Conservation (phyloP, 2,329 filamentous ascomycete genomes). For the Stagonosporopsis tanaceti region DNA sequence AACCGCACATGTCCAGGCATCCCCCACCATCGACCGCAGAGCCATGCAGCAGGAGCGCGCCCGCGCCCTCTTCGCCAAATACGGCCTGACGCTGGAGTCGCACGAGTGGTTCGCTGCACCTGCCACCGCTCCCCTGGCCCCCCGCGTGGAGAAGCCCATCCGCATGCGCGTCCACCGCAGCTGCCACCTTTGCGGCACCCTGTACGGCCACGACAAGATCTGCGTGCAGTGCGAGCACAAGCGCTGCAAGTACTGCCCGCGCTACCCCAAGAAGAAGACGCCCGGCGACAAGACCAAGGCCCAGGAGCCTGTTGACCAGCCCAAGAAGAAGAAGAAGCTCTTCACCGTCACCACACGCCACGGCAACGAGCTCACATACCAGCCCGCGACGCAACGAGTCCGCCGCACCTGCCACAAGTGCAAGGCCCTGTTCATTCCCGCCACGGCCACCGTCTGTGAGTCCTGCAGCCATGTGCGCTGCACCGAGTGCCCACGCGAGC, state of each 20-base stretch:
- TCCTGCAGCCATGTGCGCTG: slow-evolving; percentile 78
- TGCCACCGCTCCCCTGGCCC: slow-evolving; percentile 40
- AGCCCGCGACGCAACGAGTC: slow-evolving; percentile 75
- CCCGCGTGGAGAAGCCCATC: slow-evolving; percentile 76
- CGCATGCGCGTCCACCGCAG: slow-evolving; percentile 79
- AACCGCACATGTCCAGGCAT: slow-evolving; percentile 6
- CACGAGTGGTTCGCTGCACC: slow-evolving; percentile 47
- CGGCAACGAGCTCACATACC: slow-evolving; percentile 74
- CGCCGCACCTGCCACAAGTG: slow-evolving; percentile 81
- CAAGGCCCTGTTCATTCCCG: slow-evolving; percentile 64
- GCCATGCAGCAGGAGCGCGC: slow-evolving; percentile 51
- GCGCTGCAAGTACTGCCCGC: slow-evolving; percentile 81
- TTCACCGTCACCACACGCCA: slow-evolving; percentile 71
- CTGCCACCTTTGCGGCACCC: slow-evolving; percentile 81
- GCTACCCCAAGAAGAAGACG: slow-evolving; percentile 72
- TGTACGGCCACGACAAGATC: slow-evolving; percentile 75
- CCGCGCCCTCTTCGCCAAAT: slow-evolving; percentile 53
- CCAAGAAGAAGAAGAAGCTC: slow-evolving; percentile 56
- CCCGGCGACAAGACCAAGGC: slow-evolving; percentile 47
- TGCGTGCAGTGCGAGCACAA: slow-evolving; percentile 81
- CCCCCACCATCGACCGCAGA: slow-evolving; percentile 38
- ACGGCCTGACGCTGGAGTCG: slow-evolving; percentile 52
- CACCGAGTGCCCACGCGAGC: slow-evolving; percentile 80
- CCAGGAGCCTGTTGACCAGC: slow-evolving; percentile 55
- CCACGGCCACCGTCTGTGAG: slow-evolving; percentile 66